These are phyloP conservation scores for Ampelomyces quisqualis DNA, from an alignment of 2,329 filamentous ascomycete genomes.

Conservation along the genomic window DNA sequence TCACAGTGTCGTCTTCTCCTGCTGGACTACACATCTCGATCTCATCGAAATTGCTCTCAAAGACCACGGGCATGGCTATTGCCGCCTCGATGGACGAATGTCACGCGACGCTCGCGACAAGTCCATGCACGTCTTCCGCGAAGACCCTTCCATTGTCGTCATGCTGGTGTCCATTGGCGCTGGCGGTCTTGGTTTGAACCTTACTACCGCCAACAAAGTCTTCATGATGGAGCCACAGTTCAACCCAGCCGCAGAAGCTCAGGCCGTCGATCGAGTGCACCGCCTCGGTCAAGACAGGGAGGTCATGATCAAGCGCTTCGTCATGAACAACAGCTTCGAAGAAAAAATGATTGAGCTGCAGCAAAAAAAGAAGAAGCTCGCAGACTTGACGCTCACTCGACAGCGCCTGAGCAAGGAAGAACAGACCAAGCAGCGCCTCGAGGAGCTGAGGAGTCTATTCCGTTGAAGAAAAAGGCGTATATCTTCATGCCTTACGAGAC, in stretches of 20 bases:
- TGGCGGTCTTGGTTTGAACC: constrained; percentile 86
- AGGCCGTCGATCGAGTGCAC: constrained; percentile 84
- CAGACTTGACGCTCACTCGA: constrained; percentile 66
- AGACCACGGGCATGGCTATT: constrained; percentile 64
- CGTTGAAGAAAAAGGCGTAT: constrained; percentile 14
- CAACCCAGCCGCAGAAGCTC: constrained; percentile 91
- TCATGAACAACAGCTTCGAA: constrained; percentile 90
- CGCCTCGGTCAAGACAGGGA: constrained; percentile 71
- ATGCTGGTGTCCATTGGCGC: constrained; percentile 92
- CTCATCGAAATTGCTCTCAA: constrained; percentile 82
- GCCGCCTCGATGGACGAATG: constrained; percentile 92
- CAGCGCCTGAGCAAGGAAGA: constrained; percentile 60
- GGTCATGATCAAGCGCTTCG: constrained; percentile 82
- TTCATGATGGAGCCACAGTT: constrained; percentile 99
- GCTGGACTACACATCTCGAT: constrained; percentile 94
- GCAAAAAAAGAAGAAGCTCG: constrained; percentile 88
- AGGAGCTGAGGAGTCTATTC: constrained; percentile 63
- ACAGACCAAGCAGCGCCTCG: constrained; percentile 64
- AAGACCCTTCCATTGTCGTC: constrained; percentile 69
- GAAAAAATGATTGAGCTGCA: constrained; percentile 90
- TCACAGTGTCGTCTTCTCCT: constrained; percentile 79
- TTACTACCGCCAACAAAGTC: constrained; percentile 81
- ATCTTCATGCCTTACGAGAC: background rate
- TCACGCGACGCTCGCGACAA: constrained; percentile 68
- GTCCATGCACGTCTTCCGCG: constrained; percentile 76